Base-by-base conservation (phyloP, 768 basidiomycete genomes). In the Mycena rosella region DNA sequence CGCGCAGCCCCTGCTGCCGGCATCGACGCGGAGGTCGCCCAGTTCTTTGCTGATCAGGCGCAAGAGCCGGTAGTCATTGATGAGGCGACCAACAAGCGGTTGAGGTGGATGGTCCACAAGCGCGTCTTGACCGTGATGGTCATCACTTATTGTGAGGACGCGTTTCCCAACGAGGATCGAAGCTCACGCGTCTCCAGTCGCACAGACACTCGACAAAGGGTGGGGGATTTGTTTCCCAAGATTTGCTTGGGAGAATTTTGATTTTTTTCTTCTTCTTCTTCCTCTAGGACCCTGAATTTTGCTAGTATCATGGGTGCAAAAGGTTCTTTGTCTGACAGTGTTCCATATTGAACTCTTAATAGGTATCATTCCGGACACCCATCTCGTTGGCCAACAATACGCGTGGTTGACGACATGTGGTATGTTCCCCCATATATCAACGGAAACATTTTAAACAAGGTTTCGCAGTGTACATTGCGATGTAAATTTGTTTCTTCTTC, bases 301-400 rank as follows among this genome's bases (percentile, higher is more conserved):
- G 82, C 84, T 5, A 82, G 81, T 17, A 84, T 84, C 55, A 85
- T 85, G 84, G 84, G 64, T 63, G n/a, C 18, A 58, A 42, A 36
- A 15, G 34, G 8, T 15, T 36, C 42, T 44, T n/a, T 6, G n/a
- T 8, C 20, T 44, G 3, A 40, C 38, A 15, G 17, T 15, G 17
- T 40, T 3, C 17, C 38, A 40, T 40, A 40, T 34, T 27, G 17
- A 9, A 52, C 15, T 6, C 18, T 57, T 36, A 42, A 29, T 24
- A 64, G 67, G 83, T 5, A 83, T 85, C 44, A 73, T 73, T 9
- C 73, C 78, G 63, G 85, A 87, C 68, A 81, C 82, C 6, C 68
- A 81, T 51, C 81, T 88, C 22, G 74, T 78, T 32, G 86, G 87
- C 0, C 85, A 87, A 73, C 79, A 85, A 71, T 87, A 86, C 68